Evolutionary conservation across 1,284 basidiomycete species (phyloP).

Genomic region (Waitea zeae): DNA sequence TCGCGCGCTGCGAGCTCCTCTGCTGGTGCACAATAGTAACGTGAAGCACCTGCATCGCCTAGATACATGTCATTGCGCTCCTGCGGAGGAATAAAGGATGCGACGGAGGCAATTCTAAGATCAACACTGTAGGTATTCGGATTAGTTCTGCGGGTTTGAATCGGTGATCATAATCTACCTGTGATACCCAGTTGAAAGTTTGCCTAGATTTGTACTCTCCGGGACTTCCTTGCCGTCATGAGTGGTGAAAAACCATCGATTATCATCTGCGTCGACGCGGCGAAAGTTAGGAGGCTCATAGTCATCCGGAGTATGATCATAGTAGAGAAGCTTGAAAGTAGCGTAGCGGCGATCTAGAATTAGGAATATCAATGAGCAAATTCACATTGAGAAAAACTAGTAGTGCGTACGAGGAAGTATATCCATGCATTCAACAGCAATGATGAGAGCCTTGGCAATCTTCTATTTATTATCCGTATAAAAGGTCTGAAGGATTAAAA

Average conservation of each 20-base stretch:
- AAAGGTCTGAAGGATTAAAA: background rate
- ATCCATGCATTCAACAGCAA: constrained; percentile 62
- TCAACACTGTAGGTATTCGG: constrained; percentile 29
- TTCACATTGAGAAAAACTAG: constrained; percentile 5
- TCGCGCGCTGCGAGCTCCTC: constrained; percentile 34
- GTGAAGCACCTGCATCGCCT: constrained; percentile 20
- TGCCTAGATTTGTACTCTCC: constrained; percentile 51
- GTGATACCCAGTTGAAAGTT: constrained; percentile 52
- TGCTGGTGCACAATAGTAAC: constrained; percentile 25
- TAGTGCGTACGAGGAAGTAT: constrained; percentile 55
- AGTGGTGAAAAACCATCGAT: constrained; percentile 65
- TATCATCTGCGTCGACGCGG: constrained; percentile 43
- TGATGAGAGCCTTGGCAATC: constrained; percentile 55
- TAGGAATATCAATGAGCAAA: background rate
- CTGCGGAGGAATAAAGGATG: constrained; percentile 48
- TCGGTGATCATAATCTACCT: constrained; percentile 21
- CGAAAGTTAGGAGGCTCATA: constrained; percentile 67
- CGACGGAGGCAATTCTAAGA: constrained; percentile 51
- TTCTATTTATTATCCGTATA: constrained; percentile 18
- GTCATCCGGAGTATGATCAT: constrained; percentile 51
- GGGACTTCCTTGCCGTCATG: constrained; percentile 50
- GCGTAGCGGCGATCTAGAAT: constrained; percentile 53
- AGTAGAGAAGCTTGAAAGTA: constrained; percentile 73
- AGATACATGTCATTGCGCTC: constrained; percentile 43
- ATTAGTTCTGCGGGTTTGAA: constrained; percentile 4